These are phyloP conservation scores for Dictyostelium brefeldianum DNA, from an alignment of 78 protist genomes.

Conservation along the genomic window DNA sequence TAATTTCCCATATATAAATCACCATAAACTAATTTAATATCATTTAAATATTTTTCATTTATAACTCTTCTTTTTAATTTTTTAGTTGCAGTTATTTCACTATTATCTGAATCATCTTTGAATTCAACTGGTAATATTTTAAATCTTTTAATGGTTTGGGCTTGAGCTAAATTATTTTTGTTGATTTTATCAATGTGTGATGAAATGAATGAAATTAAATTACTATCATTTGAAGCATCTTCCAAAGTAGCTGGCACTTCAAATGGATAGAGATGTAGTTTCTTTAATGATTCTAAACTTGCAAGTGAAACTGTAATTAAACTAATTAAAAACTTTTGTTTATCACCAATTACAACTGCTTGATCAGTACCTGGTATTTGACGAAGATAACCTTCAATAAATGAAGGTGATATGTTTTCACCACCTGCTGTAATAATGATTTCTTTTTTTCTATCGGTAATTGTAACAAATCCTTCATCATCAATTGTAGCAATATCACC, in stretches of 20 bases:
- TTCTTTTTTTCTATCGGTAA: conserved; percentile 94
- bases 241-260: conserved; percentile 19
- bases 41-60: conserved; percentile 31
- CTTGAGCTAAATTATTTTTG: conserved; percentile 45
- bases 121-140: conserved; percentile 79
- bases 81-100: conserved; percentile 87
- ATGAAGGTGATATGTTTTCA: conserved; percentile 94
- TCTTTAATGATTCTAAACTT: neutral
- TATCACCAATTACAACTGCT: conserved; percentile 86
- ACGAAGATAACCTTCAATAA: conserved; percentile 83
- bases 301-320: conserved; percentile 35
- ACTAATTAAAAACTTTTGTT: conserved; percentile 62
- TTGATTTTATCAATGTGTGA: conserved; percentile 43
- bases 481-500: conserved; percentile 79
- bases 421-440: conserved; percentile 96
- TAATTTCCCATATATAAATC: conserved; percentile 35
- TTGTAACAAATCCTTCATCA: conserved; percentile 67
- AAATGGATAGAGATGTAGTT: neutral
- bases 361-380: conserved; percentile 56
- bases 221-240: conserved; percentile 36
- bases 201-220: conserved; percentile 19
- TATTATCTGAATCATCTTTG: conserved; percentile 38
- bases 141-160: conserved; percentile 74
- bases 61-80: conserved; percentile 86
- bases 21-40: conserved; percentile 83